Conservation (phyloP, 1,284 basidiomycete species). For the Puccinia triticina region DNA sequence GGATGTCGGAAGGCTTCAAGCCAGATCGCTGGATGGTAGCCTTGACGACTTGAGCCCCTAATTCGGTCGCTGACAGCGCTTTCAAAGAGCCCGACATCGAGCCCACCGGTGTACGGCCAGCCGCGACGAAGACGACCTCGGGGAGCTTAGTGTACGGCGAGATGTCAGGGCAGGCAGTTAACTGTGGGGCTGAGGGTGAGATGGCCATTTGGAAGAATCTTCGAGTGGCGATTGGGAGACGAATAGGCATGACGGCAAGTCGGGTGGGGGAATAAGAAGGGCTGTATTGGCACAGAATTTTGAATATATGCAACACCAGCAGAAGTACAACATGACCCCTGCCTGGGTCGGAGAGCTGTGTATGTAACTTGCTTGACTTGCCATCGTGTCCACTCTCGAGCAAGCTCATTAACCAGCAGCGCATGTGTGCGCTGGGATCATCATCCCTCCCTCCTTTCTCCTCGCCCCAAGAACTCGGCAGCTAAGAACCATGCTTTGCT, state of each 20-base stretch:
- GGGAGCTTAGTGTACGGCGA: conserved; percentile 14
- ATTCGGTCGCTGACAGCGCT: conserved; percentile 82
- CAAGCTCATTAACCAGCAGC: too few species aligned
- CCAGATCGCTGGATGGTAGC: conserved; percentile 80
- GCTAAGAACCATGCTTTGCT: neutral
- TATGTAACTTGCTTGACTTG: too few species aligned
- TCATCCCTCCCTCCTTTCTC: too few species aligned
- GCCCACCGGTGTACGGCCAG: conserved; percentile 90
- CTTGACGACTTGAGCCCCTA: conserved; percentile 86
- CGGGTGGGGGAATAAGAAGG: neutral
- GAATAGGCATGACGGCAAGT: neutral
- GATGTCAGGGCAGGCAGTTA: conserved; percentile 10
- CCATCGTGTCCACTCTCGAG: too few species aligned
- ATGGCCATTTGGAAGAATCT: conserved; percentile 29
- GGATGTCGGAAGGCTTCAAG: conserved; percentile 77
- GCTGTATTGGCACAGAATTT: neutral
- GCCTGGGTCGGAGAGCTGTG: too few species aligned
- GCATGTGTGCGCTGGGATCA: too few species aligned
- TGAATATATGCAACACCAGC: conserved; percentile 18
- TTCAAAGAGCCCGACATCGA: conserved; percentile 89
- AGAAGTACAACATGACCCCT: too few species aligned
- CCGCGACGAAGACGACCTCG: conserved; percentile 90
- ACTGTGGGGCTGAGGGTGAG: neutral
- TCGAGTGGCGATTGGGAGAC: neutral
- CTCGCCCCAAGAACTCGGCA: too few species aligned